These are phyloP conservation scores for Chloranthus sessilifolius DNA, from an alignment of 164 flowering plant species.

Conservation along the genomic window DNA sequence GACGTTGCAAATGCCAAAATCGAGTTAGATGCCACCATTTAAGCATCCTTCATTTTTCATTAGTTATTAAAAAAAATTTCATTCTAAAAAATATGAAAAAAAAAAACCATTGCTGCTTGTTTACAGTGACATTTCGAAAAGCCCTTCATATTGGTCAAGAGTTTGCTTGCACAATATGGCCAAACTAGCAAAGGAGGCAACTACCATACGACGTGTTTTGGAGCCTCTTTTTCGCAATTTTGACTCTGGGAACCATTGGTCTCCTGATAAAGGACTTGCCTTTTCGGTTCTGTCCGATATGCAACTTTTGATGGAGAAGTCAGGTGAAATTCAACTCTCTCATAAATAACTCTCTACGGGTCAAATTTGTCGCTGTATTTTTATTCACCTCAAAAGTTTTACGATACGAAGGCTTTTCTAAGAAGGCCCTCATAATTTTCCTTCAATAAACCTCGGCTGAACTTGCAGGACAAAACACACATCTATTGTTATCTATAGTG, in stretches of 20 bases:
- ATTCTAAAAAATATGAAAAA: neutral
- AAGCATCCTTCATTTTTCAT: slow-evolving; percentile 16
- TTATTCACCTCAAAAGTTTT: neutral
- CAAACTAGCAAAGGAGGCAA: slow-evolving; percentile 64
- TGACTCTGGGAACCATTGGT: slow-evolving; percentile 74
- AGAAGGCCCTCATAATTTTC: no score
- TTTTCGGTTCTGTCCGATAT: slow-evolving; percentile 50
- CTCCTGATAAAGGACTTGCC: slow-evolving; percentile 60
- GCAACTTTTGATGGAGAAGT: slow-evolving; percentile 61
- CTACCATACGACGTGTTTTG: slow-evolving; percentile 76
- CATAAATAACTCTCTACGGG: no score
- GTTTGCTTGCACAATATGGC: slow-evolving; percentile 78
- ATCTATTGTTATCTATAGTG: slow-evolving; percentile 57
- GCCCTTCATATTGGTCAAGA: slow-evolving; percentile 78
- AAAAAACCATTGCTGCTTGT: slow-evolving; percentile 5
- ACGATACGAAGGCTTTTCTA: neutral
- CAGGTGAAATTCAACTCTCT: slow-evolving; percentile 36
- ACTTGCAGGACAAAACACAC: slow-evolving; percentile 58
- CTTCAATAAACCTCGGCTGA: slow-evolving; percentile 1
- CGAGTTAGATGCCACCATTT: slow-evolving; percentile 37
- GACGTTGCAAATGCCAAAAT: slow-evolving; percentile 19
- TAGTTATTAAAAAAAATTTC: neutral
- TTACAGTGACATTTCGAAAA: slow-evolving; percentile 51
- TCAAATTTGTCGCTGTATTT: no score
- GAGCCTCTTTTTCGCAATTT: slow-evolving; percentile 73